Base-by-base conservation (phyloP, 1,139 yeast species). In the Protomyces inundatus region DNA sequence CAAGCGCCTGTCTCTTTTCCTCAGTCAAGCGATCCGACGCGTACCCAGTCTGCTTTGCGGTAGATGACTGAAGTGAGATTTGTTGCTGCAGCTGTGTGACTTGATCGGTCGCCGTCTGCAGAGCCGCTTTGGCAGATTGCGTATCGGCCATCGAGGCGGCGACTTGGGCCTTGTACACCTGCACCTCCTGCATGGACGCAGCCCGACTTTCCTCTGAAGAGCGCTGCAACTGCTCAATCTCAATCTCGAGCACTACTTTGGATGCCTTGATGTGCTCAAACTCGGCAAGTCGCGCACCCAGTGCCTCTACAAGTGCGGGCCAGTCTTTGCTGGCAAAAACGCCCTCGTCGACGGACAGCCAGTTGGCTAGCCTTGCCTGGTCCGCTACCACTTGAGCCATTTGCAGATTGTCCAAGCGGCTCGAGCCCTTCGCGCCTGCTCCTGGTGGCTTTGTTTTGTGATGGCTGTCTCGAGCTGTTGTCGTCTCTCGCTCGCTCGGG, bases 1-100 rank as follows among this genome's bases (percentile, higher is more conserved):
- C 81, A 42, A 79, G 69, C 0, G 77, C 73, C 10, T 75, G 74
- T 12, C 76, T 72, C 55, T 80, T 80, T 48, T 80, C 82, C 12
- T 72, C 72, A 10, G 68, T 66, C 4, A 74, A 30, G 23, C 48
- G 66, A 16, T 23, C 56, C 14, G 52, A 56, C 37, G 33, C 52
- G 23, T 23, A 23, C 23, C 23, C 23, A 2, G 23, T 23, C 33
- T 51, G 23, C 73, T 73, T 30, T 4, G 40, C 32, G 6, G 39
- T 23, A 4, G 5, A 33, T 3, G 16, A 48, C 50, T 45, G 48
- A n/a, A n/a, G 46, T 23, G 30, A 14, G 1, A 34, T 50, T 39
- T 45, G 23, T 35, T 52, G 54, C 10, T 6, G 37, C 16, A 40
- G 58, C 34, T 42, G 30, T 12, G 32, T 34, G 34, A 16, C 45